phyloP scores from a whole-genome alignment of 495 filamentous ascomycete genomes.

The Aspergillus diversus region DNA sequence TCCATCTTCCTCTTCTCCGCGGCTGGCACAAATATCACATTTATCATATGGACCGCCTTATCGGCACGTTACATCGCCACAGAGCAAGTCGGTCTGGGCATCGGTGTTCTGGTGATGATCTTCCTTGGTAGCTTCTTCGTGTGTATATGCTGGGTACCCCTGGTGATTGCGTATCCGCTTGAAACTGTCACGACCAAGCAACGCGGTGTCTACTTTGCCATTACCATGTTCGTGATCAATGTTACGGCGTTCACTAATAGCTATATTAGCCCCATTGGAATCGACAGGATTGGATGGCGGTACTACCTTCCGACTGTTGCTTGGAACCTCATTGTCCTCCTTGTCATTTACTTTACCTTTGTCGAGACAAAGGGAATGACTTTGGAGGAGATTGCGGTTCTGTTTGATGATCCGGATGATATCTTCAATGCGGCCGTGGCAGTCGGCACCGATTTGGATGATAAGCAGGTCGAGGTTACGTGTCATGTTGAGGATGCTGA shows the following conservation, averaged over 20 bases:
- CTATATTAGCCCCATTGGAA: neutral
- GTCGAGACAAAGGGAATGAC: neutral
- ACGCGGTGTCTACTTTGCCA: neutral
- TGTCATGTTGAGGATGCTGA: neutral
- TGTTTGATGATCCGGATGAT: neutral
- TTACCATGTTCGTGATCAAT: neutral
- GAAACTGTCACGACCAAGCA: neutral
- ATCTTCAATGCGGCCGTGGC: neutral
- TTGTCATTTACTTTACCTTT: neutral
- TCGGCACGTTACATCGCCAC: neutral
- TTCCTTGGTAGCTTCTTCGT: neutral
- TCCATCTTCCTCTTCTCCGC: conserved; percentile 4
- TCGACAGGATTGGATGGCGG: neutral
- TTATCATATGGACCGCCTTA: neutral
- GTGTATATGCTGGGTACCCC: neutral
- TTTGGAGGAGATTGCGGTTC: neutral
- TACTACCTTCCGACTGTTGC: neutral
- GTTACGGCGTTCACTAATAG: neutral
- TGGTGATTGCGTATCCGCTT: neutral
- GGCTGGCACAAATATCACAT: neutral
- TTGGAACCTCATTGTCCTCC: neutral
- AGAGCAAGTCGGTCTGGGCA: neutral
- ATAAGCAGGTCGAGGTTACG: neutral
- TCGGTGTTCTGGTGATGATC: neutral
- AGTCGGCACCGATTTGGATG: conserved; percentile 1